Evolutionary conservation across 495 filamentous ascomycete species (phyloP).

Genomic region (Neurospora tetrasperma): DNA sequence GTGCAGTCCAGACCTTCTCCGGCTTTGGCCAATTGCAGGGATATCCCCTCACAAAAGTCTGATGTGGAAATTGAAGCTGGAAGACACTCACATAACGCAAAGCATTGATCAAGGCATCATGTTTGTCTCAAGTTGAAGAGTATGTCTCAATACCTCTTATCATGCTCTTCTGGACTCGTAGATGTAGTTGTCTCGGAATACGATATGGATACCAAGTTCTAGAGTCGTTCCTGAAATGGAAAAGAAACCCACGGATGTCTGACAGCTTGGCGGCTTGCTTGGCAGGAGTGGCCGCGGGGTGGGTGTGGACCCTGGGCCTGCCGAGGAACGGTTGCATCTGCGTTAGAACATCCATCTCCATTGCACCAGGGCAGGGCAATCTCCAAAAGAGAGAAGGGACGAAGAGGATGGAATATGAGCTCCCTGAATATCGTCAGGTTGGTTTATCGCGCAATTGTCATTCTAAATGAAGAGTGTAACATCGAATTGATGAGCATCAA

Average conservation of each 20-base stretch:
- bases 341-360: neutral
- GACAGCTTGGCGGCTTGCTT: neutral
- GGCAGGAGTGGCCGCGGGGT: neutral
- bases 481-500: neutral
- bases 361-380: neutral
- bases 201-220: neutral
- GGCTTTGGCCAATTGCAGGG: neutral
- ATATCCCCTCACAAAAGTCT: neutral
- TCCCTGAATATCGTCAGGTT: neutral
- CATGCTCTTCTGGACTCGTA: no score
- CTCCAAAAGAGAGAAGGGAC: neutral
- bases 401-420: neutral
- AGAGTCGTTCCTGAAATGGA: neutral
- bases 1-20: neutral
- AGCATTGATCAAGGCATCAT: neutral
- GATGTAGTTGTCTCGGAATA: neutral
- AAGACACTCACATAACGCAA: neutral
- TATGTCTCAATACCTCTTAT: neutral
- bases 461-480: neutral
- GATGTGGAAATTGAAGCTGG: neutral
- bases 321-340: neutral
- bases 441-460: neutral
- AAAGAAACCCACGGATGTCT: neutral
- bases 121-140: neutral
- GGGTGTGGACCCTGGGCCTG: neutral